Conservation (phyloP, 106 monocot genomes). For the Apostasia ramifera region DNA sequence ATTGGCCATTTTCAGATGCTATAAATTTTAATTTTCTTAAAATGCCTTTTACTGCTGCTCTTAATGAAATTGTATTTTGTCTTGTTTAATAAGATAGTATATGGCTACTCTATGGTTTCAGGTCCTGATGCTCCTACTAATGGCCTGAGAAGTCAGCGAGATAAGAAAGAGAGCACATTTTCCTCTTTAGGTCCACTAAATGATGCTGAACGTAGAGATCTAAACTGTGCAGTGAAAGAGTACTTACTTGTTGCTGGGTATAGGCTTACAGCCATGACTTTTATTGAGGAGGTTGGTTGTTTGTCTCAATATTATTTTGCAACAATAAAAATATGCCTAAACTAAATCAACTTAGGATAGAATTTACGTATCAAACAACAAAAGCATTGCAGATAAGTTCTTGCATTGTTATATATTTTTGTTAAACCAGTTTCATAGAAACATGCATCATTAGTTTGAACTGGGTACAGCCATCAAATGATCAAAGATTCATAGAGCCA, state of each 20-base stretch:
- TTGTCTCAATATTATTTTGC: constrained; percentile 1
- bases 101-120: background rate
- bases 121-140: constrained; percentile 25
- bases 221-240: constrained; percentile 93
- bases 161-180: constrained; percentile 42
- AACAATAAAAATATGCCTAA: constrained; percentile 1
- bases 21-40: no score
- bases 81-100: no score
- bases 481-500: no score
- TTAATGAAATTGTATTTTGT: no score
- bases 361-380: no score
- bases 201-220: constrained; percentile 73
- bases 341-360: background rate
- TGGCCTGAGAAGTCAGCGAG: constrained; percentile 22
- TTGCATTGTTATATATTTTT: no score
- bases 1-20: no score
- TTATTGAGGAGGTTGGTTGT: constrained; percentile 85
- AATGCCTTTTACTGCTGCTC: no score
- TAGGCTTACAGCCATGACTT: constrained; percentile 93
- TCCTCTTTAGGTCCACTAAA: constrained; percentile 82
- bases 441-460: no score
- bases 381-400: no score
- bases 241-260: constrained; percentile 96
- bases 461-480: no score
- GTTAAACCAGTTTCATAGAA: no score